Evolutionary conservation across 2,329 filamentous ascomycete species (phyloP).

Genomic region (Colletotrichum sp.): DNA sequence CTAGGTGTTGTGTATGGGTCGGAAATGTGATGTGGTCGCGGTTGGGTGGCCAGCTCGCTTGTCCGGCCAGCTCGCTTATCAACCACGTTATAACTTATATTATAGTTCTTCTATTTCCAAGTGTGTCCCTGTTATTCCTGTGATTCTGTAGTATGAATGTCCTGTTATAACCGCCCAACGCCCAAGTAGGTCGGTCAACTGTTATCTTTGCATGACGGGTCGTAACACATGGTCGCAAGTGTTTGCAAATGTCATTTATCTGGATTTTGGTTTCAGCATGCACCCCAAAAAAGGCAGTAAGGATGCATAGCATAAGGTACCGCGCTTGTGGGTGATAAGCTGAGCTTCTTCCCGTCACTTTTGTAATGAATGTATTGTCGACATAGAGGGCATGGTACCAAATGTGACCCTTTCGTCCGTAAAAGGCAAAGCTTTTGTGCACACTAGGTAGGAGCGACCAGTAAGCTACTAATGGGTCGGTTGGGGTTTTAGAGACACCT

Average conservation of each 20-base stretch:
- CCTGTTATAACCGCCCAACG: too few species aligned
- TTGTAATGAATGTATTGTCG: background rate
- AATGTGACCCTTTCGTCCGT: background rate
- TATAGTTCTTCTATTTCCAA: too few species aligned
- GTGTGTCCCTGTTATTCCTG: too few species aligned
- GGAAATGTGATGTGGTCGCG: too few species aligned
- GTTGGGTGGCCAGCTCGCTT: too few species aligned
- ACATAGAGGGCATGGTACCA: background rate
- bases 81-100: too few species aligned
- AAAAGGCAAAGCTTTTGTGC: background rate
- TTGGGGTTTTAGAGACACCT: background rate
- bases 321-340: background rate
- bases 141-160: too few species aligned
- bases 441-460: background rate
- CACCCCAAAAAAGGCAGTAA: background rate
- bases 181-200: too few species aligned
- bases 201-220: too few species aligned
- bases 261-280: background rate
- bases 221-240: constrained; percentile 34
- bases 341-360: background rate
- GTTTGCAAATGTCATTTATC: background rate
- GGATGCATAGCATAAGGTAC: background rate
- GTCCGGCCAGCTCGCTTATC: too few species aligned
- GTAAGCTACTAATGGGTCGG: background rate
- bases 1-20: too few species aligned